Base-by-base conservation (phyloP, 106 monocot genomes). In the Apostasia shenzhenica region DNA sequence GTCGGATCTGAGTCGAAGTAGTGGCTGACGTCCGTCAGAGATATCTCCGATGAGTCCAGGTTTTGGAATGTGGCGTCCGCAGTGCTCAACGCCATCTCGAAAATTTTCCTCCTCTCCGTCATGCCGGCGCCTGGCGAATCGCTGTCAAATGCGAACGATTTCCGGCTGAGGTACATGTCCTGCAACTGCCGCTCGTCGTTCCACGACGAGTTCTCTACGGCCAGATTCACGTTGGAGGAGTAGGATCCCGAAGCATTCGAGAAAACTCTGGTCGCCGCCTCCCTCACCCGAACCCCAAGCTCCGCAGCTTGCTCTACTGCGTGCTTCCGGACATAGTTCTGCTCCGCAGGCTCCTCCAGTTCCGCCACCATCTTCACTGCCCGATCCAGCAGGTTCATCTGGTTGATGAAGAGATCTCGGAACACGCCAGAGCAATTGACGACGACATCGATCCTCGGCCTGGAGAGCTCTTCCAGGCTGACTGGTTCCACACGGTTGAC, bases 391-490 rank as follows among this genome's bases (percentile, higher is more conserved):
- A 89, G 77, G 43, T 89, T 89, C 84, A 89, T 89, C 88, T 88
- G 88, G 49, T 89, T 89, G 77, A 89, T 85, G 84, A 89, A 89
- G 45, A 89, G 84, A 46, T 89, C 88, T 45, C 88, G 70, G 77
- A 89, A 89, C 49, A 89, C 88, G 3, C 88, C 84, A 48, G 88
- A 89, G 77, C 88, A 89, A 70, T 89, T 89, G 69, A 89, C 88
- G 14, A 89, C 88, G 0, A 89, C 84, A 65, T 89, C 84, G 40
- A 89, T 75, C 64, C 84, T 79, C 0, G 88, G 84, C 49, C 88
- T 45, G 47, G 84, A 82, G 57, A 89, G 84, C 72, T 89, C 88
- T 50, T 85, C 82, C 1, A 89, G 77, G 59, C 84, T 72, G 14
- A 89, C 88, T 4, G 77, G 55, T 68, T 89, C 88, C 4, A 89